Evolutionary conservation across 495 filamentous ascomycete genomes (phyloP), one percentile per base, ranked within the genome.

Genomic region (Pyronema domesticum): DNA sequence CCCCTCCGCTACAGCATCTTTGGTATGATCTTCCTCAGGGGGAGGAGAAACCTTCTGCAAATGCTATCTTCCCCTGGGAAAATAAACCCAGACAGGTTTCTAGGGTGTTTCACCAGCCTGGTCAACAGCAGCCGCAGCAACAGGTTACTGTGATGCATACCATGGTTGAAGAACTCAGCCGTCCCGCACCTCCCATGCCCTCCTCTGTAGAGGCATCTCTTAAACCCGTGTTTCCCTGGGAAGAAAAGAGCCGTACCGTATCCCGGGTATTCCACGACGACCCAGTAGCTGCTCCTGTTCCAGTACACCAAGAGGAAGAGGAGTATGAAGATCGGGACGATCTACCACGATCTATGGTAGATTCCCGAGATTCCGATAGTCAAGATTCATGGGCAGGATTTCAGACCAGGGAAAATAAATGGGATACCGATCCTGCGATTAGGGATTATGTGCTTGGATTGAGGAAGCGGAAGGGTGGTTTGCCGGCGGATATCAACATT

Each of bases 251-350:
- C 40, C 64, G 60, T n/a, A 55, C 54, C 36, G 57, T 61, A n/a
- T 64, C 61, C 37, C 62, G 62, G 52, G 62, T 64, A 15, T 65
- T 65, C 49, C 58, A 52, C 7, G 58, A 60, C n/a, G 61, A 64
- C 13, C 35, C 14, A 3, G 35, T 18, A 9, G 34, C 7, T 10
- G n/a, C 35, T 1, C 17, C 30, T 36, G 30, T 5, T 2, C 23
- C 23, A 50, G 30, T 34, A 50, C 30, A 19, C 3, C 2, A 30
- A 1, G 35, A 40, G 17, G 3, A 18, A 6, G 50, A 43, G 6
- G 18, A 17, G 14, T 34, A 46, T 15, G 30, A 10, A 13, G 34
- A 15, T 15, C 11, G 19, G 13, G 46, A 37, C 10, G 34, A 34
- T 34, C 13, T 14, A n/a, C 10, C n/a, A 3, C 9, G 48, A 11